Evolutionary conservation across 306 rosid genomes (phyloP).

Genomic region (Mimosa pudica): DNA sequence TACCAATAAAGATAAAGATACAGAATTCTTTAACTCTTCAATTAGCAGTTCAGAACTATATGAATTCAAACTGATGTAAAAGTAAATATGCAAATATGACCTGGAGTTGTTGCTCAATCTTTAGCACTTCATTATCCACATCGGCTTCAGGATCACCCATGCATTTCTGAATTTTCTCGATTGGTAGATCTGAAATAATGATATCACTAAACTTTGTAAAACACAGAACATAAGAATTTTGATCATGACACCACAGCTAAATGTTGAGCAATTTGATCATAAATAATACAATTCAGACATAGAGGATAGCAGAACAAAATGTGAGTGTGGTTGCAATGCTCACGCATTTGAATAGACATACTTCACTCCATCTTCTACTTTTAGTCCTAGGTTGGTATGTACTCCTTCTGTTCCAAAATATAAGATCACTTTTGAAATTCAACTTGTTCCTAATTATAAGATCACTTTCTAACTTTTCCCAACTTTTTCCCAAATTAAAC

Average conservation of each 20-base stretch:
- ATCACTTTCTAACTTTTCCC: too few relatives aligned
- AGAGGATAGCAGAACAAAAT: not conserved
- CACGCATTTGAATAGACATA: not conserved
- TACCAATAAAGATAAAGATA: slow-evolving; percentile 17
- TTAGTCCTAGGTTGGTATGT: not conserved
- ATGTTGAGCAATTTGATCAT: not conserved
- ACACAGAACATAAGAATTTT: not conserved
- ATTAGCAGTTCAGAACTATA: not conserved
- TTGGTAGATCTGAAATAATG: slow-evolving; percentile 64
- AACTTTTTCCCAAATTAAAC: too few relatives aligned
- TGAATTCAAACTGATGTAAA: not conserved
- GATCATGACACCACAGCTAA: not conserved
- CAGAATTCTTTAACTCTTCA: not conserved
- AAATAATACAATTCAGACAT: not conserved
- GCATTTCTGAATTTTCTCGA: slow-evolving; percentile 73
- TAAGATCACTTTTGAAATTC: too few relatives aligned
- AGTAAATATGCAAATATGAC: slow-evolving; percentile 41
- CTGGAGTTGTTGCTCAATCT: slow-evolving; percentile 82
- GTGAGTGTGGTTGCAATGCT: not conserved
- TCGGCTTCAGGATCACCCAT: slow-evolving; percentile 92
- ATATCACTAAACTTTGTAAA: slow-evolving; percentile 25
- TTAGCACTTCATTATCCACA: slow-evolving; percentile 80
- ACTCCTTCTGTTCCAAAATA: too few relatives aligned
- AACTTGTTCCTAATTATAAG: too few relatives aligned
- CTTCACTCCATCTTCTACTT: not conserved